These are phyloP conservation scores for Aspergillus ibericus DNA, from an alignment of 2,329 filamentous ascomycete genomes.

Conservation along the genomic window DNA sequence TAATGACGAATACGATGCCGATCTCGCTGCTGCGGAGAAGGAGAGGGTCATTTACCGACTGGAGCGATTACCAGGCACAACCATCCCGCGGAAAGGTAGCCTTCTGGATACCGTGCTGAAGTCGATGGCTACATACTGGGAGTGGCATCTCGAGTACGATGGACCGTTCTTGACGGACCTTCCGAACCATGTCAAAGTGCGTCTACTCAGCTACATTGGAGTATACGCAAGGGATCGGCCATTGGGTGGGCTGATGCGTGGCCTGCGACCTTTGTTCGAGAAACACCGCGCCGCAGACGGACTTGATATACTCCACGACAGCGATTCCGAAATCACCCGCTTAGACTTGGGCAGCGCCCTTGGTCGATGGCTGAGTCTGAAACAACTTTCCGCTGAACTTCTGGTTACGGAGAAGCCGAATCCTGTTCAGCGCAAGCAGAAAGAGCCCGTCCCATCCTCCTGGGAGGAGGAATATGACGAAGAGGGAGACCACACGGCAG, in stretches of 20 bases:
- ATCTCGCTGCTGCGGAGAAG: conserved; percentile 17
- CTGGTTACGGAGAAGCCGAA: conserved; percentile 27
- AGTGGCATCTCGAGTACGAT: conserved; percentile 58
- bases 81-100: conserved; percentile 41
- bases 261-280: conserved; percentile 53
- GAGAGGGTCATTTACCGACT: conserved; percentile 31
- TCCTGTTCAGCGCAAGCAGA: neutral
- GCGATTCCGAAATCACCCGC: conserved; percentile 47
- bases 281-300: conserved; percentile 15
- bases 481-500: neutral
- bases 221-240: conserved; percentile 48
- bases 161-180: conserved; percentile 54
- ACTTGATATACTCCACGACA: conserved; percentile 13
- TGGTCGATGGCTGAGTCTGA: conserved; percentile 50
- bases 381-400: conserved; percentile 49
- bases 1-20: conserved; percentile 5
- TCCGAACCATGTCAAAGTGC: conserved; percentile 52
- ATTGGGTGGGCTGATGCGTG: conserved; percentile 41
- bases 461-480: conserved; percentile 41
- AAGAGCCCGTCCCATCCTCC: conserved; percentile 33
- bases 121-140: conserved; percentile 57
- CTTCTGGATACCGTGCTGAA: conserved; percentile 55
- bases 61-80: conserved; percentile 42
- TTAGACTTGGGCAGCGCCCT: conserved; percentile 56
- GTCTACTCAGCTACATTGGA: conserved; percentile 58